phyloP scores from a whole-genome alignment of 1,284 basidiomycete genomes.

The Puccinia horiana region DNA sequence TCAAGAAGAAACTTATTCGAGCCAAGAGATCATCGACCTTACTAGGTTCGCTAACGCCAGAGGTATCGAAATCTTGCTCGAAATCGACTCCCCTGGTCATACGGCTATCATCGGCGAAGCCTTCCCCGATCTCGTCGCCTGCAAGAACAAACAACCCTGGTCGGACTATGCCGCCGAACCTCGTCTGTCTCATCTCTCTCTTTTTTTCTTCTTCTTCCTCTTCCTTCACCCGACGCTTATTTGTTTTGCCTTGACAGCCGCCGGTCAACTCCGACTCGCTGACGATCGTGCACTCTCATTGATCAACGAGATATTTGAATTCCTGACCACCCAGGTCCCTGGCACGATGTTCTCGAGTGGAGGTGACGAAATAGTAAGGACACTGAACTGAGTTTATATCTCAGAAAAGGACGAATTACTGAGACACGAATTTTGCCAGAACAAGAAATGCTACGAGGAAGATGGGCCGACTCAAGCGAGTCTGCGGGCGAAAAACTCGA shows the following conservation, averaged over 20 bases:
- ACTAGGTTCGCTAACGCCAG: slow-evolving; percentile 71
- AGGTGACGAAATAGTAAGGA: slow-evolving; percentile 75
- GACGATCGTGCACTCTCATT: slow-evolving; percentile 62
- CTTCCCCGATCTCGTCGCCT: slow-evolving; percentile 74
- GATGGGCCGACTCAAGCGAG: slow-evolving; percentile 67
- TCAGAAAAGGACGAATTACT: no score
- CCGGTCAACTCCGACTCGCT: slow-evolving; percentile 75
- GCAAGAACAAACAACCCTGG: slow-evolving; percentile 69
- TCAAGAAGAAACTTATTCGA: slow-evolving; percentile 65
- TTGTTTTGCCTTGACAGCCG: slow-evolving; percentile 65
- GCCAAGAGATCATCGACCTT: slow-evolving; percentile 67
- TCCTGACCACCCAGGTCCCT: slow-evolving; percentile 63
- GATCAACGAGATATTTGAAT: slow-evolving; percentile 62
- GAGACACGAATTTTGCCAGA: slow-evolving; percentile 47
- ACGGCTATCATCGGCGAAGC: slow-evolving; percentile 69
- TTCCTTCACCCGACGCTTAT: background rate
- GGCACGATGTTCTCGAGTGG: slow-evolving; percentile 73
- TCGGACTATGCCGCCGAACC: slow-evolving; percentile 66
- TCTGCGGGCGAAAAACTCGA: slow-evolving; percentile 63
- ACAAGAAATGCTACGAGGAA: slow-evolving; percentile 55
- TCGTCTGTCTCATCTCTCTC: slow-evolving; percentile 3
- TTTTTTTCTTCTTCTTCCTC: background rate
- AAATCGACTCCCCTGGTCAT: slow-evolving; percentile 77
- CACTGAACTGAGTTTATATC: no score
- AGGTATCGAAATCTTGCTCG: slow-evolving; percentile 75